These are phyloP conservation scores for Fusarium begoniae DNA, from an alignment of 2,329 filamentous ascomycete species.

Conservation along the genomic window DNA sequence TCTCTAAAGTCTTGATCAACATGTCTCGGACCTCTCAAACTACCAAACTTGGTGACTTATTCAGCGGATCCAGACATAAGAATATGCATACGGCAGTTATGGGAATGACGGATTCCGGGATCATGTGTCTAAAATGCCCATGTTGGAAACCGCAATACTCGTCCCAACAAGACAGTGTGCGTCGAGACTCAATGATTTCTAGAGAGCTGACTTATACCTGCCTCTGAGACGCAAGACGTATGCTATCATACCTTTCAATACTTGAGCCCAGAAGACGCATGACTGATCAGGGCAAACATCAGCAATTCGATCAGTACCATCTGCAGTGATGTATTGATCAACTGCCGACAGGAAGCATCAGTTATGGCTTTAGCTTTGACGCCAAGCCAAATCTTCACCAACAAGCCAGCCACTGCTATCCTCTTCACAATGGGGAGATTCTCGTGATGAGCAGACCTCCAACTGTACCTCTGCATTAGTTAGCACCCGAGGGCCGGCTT, in stretches of 20 bases:
- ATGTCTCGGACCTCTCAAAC: not conserved
- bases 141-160: not conserved
- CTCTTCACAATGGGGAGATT: not conserved
- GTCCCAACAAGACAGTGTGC: not conserved
- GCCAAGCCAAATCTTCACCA: constrained; percentile 12
- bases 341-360: constrained; percentile 12
- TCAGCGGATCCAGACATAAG: not conserved
- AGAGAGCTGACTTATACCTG: too few relatives aligned
- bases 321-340: not conserved
- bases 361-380: constrained; percentile 1
- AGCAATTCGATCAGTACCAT: not conserved
- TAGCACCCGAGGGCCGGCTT: constrained; percentile 27
- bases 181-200: too few relatives aligned
- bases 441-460: not conserved
- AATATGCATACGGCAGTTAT: not conserved
- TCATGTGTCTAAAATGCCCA: not conserved
- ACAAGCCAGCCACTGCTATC: not conserved
- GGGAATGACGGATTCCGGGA: constrained; percentile 4
- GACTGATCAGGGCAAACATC: not conserved
- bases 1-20: not conserved
- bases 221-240: not conserved
- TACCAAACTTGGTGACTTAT: not conserved
- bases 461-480: constrained; percentile 27
- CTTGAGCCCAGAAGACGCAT: not conserved
- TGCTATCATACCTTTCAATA: not conserved